phyloP scores from a whole-genome alignment of 176 grass and related monocot species.

The Cenchrus purpureus region DNA sequence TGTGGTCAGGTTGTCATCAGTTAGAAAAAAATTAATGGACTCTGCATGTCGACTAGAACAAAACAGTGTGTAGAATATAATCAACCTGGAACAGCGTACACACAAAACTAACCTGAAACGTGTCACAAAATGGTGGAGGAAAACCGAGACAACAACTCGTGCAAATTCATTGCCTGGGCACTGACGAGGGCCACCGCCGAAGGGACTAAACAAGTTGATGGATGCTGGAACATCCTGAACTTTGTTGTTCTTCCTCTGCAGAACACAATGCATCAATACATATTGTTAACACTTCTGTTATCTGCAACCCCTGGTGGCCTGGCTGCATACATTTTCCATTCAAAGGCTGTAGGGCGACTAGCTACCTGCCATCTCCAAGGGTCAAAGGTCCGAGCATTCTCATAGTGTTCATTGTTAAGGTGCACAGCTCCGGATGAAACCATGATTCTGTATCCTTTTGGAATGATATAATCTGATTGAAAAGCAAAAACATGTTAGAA shows the following conservation, averaged over 20 bases:
- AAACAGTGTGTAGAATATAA: too few species aligned
- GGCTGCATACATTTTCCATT: constrained; percentile 7
- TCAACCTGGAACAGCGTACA: not conserved
- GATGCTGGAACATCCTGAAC: constrained; percentile 49
- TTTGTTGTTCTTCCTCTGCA: constrained; percentile 57
- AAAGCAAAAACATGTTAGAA: constrained; percentile 6
- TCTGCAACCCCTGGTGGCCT: not conserved
- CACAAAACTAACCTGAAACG: constrained; percentile 57
- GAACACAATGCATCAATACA: not conserved
- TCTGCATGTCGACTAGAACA: too few species aligned
- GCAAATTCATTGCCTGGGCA: constrained; percentile 92
- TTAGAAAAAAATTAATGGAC: too few species aligned
- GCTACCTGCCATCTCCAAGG: constrained; percentile 84
- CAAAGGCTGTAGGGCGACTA: not conserved
- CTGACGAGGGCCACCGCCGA: constrained; percentile 77
- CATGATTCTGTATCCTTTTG: constrained; percentile 85
- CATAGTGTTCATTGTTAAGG: constrained; percentile 64
- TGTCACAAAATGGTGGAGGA: constrained; percentile 85
- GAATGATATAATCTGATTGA: constrained; percentile 69
- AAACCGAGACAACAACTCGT: constrained; percentile 80
- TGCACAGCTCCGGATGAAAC: constrained; percentile 83
- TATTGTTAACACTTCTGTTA: not conserved
- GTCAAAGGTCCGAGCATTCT: constrained; percentile 69
- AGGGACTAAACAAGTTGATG: constrained; percentile 66
- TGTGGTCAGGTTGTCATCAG: not conserved